These are phyloP conservation scores for Tetracentron sinense DNA, from an alignment of 164 flowering plant genomes.

Conservation along the genomic window DNA sequence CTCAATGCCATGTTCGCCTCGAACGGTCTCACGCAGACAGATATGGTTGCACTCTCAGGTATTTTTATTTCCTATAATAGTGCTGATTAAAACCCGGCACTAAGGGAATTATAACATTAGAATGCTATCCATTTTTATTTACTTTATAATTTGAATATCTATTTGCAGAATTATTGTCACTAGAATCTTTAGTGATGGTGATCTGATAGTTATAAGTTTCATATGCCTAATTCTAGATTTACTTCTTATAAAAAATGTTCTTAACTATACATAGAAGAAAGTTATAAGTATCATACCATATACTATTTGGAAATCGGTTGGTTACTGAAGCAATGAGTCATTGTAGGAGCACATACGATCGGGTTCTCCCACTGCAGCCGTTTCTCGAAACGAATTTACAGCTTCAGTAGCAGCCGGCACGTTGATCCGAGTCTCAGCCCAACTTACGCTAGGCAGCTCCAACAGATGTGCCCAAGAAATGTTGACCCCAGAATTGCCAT, in stretches of 20 bases:
- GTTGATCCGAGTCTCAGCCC: conserved; percentile 36
- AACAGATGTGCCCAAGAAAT: conserved; percentile 35
- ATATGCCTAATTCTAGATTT: too few relatives aligned
- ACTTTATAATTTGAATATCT: too few relatives aligned
- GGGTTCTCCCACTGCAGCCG: conserved; percentile 48
- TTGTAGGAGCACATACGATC: conserved; percentile 36
- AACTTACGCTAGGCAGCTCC: conserved; percentile 30
- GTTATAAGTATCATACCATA: neutral
- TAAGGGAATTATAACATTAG: too few relatives aligned
- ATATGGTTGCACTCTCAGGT: conserved; percentile 76
- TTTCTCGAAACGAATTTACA: conserved; percentile 40
- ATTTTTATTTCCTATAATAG: neutral
- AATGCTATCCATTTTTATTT: too few relatives aligned
- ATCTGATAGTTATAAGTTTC: too few relatives aligned
- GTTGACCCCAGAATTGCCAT: conserved; percentile 42
- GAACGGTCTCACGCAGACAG: conserved; percentile 47
- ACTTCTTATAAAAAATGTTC: too few relatives aligned
- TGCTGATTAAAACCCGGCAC: too few relatives aligned
- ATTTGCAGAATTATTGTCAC: too few relatives aligned
- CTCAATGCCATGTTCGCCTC: conserved; percentile 46
- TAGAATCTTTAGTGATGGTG: too few relatives aligned
- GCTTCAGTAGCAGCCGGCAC: conserved; percentile 13
- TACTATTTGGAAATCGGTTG: neutral
- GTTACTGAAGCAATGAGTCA: neutral
- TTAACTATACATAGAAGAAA: too few relatives aligned